Percentiles rank a stretch among this genome's conserved stretches.
Conservation (phyloP, 768 basidiomycete genomes). For the Boletus pseudopeckii region DNA sequence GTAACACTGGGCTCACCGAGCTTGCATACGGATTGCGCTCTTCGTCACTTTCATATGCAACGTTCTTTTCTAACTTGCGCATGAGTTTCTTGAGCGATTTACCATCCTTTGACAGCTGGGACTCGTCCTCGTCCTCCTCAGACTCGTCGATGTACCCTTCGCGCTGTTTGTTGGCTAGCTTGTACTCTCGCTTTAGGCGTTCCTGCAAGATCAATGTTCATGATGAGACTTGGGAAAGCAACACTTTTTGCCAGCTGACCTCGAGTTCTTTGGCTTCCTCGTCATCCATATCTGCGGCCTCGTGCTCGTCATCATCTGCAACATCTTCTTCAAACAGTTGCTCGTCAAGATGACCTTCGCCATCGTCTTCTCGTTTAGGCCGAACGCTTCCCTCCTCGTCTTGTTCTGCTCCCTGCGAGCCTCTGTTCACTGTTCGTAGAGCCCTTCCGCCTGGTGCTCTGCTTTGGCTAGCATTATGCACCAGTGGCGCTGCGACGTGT, state of each 20-base stretch:
- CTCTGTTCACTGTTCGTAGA: constrained; percentile 67
- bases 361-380: constrained; percentile 60
- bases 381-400: constrained; percentile 61
- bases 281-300: constrained; percentile 69
- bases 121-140: constrained; percentile 66
- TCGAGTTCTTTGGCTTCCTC: constrained; percentile 83
- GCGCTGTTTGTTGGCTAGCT: constrained; percentile 68
- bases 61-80: constrained; percentile 78
- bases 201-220: constrained; percentile 45
- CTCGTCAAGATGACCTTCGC: constrained; percentile 81
- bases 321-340: constrained; percentile 80
- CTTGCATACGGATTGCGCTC: constrained; percentile 78
- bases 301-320: constrained; percentile 83
- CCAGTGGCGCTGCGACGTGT: constrained; percentile 44
- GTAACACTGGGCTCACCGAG: constrained; percentile 47
- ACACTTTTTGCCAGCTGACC: constrained; percentile 39
- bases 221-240: background rate
- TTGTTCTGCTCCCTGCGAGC: constrained; percentile 56
- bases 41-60: constrained; percentile 78
- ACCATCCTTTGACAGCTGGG: constrained; percentile 61
- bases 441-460: constrained; percentile 66
- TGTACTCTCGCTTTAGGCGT: constrained; percentile 80
- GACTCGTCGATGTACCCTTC: constrained; percentile 71
- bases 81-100: constrained; percentile 86
- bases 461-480: constrained; percentile 50